Conservation (phyloP, 305 asterid species). For the Plantago coronopus region DNA sequence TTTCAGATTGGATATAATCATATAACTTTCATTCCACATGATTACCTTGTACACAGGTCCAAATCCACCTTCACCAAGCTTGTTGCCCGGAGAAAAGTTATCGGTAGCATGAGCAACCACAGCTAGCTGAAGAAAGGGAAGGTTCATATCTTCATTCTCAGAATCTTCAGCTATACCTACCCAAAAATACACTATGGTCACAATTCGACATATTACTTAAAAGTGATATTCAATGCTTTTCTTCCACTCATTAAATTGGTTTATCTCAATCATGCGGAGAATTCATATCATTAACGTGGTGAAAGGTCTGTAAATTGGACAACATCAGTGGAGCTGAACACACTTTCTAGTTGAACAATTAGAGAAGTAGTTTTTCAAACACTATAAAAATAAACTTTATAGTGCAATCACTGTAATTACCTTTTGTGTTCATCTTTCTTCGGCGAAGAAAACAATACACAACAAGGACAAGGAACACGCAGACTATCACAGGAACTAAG, state of each 20-base stretch:
- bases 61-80: conserved; percentile 25
- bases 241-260: too few relatives aligned
- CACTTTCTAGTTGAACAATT: too few relatives aligned
- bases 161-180: neutral
- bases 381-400: neutral
- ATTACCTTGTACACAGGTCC: conserved; percentile 19
- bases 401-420: conserved; percentile 19
- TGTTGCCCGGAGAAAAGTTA: conserved; percentile 9
- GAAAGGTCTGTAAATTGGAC: too few relatives aligned
- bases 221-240: too few relatives aligned
- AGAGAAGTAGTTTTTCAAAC: too few relatives aligned
- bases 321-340: too few relatives aligned
- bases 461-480: conserved; percentile 19
- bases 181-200: neutral
- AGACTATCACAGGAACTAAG: conserved; percentile 23
- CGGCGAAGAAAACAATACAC: conserved; percentile 23
- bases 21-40: too few relatives aligned
- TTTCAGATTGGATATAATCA: too few relatives aligned
- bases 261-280: too few relatives aligned
- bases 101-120: conserved; percentile 14
- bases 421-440: conserved; percentile 27
- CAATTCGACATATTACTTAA: neutral
- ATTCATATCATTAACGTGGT: too few relatives aligned
- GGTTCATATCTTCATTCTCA: conserved; percentile 3
- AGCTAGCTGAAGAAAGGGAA: conserved; percentile 8